phyloP scores from a whole-genome alignment of 1,284 basidiomycete genomes.

The Apiotrichum akiyoshidainum region DNA sequence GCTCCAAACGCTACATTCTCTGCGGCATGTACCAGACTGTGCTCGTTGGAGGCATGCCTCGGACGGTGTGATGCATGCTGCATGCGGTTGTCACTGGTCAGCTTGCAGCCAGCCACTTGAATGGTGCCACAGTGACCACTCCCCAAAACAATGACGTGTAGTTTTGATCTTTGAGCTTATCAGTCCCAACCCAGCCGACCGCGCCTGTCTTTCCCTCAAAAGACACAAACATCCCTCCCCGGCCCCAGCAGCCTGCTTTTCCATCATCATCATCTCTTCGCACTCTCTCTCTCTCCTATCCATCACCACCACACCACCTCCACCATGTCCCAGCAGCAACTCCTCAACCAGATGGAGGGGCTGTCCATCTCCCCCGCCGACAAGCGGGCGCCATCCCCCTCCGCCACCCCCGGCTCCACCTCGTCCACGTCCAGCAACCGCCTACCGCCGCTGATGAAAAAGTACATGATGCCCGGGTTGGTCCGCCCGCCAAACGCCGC shows the following conservation, averaged over 20 bases:
- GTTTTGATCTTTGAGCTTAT: too few relatives aligned
- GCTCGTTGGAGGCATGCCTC: too few relatives aligned
- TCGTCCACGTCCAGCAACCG: conserved; percentile 20
- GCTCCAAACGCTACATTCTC: too few relatives aligned
- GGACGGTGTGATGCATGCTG: too few relatives aligned
- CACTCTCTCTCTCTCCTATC: background rate
- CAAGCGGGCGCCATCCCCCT: background rate
- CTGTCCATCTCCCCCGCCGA: conserved; percentile 8
- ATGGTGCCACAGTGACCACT: too few relatives aligned
- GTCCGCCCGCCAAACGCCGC: conserved; percentile 44
- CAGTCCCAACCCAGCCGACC: background rate
- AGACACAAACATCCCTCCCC: background rate
- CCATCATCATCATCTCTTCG: background rate
- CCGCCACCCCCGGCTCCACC: background rate
- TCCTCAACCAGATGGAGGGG: conserved; percentile 14
- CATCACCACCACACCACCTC: background rate
- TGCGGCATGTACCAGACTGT: too few relatives aligned
- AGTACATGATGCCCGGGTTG: conserved; percentile 49
- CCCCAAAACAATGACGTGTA: too few relatives aligned
- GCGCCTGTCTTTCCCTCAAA: background rate
- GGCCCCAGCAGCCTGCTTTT: too few relatives aligned
- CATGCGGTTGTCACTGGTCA: too few relatives aligned
- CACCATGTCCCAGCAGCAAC: conserved; percentile 13
- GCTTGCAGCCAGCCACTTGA: too few relatives aligned
- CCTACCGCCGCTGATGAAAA: conserved; percentile 48